These are phyloP conservation scores for Artemisia annua DNA, from an alignment of 129 eudicot genomes.

Conservation along the genomic window DNA sequence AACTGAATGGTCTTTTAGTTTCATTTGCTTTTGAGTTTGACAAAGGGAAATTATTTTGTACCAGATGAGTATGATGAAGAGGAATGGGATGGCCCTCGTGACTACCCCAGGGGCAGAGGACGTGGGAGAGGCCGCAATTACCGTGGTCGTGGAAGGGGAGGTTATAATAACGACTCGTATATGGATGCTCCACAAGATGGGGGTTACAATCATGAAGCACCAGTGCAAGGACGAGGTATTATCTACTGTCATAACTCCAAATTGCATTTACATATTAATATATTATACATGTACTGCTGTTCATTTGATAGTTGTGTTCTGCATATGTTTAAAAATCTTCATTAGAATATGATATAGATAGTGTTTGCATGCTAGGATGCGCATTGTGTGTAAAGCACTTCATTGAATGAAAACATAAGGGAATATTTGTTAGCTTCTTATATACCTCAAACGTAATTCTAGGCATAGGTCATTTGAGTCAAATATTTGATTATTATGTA, in stretches of 20 bases:
- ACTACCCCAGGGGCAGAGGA: conserved; percentile 1
- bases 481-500: neutral
- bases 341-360: neutral
- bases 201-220: conserved; percentile 1
- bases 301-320: neutral
- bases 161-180: neutral
- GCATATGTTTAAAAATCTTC: neutral
- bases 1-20: neutral
- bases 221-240: conserved; percentile 6
- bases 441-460: neutral
- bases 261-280: neutral
- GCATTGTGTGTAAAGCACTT: neutral
- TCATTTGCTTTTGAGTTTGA: neutral
- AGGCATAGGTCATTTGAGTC: neutral
- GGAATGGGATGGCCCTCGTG: neutral
- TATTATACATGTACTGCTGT: neutral
- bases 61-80: neutral
- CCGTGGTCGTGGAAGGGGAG: conserved; percentile 1
- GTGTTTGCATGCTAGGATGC: conserved; percentile 2
- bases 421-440: neutral
- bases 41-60: neutral
- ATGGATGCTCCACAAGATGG: conserved; percentile 2
- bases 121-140: neutral
- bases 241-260: neutral
- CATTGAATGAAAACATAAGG: neutral